Evolutionary conservation across 2,329 filamentous ascomycete genomes (phyloP), one percentile per base, ranked within the genome.

Genomic region (Monilinia laxa): DNA sequence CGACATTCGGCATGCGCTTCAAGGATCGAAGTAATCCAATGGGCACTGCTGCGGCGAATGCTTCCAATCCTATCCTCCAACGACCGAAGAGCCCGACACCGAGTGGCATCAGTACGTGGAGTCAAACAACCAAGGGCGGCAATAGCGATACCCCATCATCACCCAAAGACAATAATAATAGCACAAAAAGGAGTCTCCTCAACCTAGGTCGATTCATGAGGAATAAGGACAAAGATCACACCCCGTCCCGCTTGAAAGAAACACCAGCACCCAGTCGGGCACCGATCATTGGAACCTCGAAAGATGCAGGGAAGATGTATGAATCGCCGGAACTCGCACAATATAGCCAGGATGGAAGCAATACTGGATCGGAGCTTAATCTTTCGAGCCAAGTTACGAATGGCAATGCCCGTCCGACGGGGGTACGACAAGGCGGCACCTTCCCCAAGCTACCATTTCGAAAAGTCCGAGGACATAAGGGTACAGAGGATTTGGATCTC

Each of bases 11-110:
- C 72, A 75, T 81, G 28, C 71, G 69, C 51, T 67, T 70, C 25
- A 87, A 84, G 76, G 87, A 88, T 68, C 83, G 83, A 52, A 72
- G 70, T 9, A 73, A 70, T 25, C 70, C 74, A 20, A 75, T 76
- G 72, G 72, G 72, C 35, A 71, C 70, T 11, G 68, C 70, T 18
- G 52, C 73, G 45, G 72, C 67, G 14, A 75, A 73, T 64, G 68
- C 70, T 18, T 75, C 74, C 9, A 75, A 70, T 64, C 67, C 70
- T 28, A 75, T 68, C 65, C 55, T 82, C 76, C 84, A 80, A 71
- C 88, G 93, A 71, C 88, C 91, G 16, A 86, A 90, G 68, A 96
- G 93, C 77, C 92, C 93, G 35, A 91, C 92, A 0, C 90, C 93
- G 10, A 95, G 91, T 77, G 82, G 85, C 53, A 85, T 85, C 72